Base-by-base conservation (phyloP, 1,284 basidiomycete species). In the Cryptococcus floricola region DNA sequence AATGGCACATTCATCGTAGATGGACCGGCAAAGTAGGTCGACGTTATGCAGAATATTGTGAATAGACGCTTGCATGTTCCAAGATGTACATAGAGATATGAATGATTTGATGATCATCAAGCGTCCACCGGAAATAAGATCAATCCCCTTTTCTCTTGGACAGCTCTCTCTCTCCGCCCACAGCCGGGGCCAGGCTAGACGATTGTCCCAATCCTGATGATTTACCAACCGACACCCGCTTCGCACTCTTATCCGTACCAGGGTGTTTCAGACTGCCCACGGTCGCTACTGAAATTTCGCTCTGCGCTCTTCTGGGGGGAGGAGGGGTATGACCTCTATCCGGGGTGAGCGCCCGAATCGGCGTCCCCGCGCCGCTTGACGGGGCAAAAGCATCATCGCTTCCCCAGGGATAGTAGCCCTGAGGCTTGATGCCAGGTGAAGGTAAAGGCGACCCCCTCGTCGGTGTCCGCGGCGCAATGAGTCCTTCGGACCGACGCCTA, bases 391-490 rank as follows among this genome's bases (percentile, higher is more conserved):
- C 14, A n/a, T 53, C 58, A 8, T 65, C 57, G 16, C 38, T 54
- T 6, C 61, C 63, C 68, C 68, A 71, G 0, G 69, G 69, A 58
- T 68, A 68, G 47, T 71, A 71, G 8, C 39, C 48, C 25, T 53
- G 51, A 39, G 54, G 48, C 65, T 68, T 67, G 4, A 47, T 13
- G 5, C 68, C 65, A 3, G 69, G 70, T 12, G 69, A 63, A 31
- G 68, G 70, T 1, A 74, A 38, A 4, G 74, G 71, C 10, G 63
- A 68, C 7, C 4, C 62, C 64, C 9, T 69, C 58, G 45, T 71
- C 60, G 76, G 76, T 19, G 77, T 80, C 19, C 81, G 81, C 27
- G 84, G 82, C 0, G 83, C 81, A 52, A 87, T 82, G 46, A 87
- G 73, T n/a, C 85, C 86, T 66, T 85, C 82, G 23, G 81, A 75